Conservation (phyloP, 345 rosid species). For the Noccaea bulbosa region DNA sequence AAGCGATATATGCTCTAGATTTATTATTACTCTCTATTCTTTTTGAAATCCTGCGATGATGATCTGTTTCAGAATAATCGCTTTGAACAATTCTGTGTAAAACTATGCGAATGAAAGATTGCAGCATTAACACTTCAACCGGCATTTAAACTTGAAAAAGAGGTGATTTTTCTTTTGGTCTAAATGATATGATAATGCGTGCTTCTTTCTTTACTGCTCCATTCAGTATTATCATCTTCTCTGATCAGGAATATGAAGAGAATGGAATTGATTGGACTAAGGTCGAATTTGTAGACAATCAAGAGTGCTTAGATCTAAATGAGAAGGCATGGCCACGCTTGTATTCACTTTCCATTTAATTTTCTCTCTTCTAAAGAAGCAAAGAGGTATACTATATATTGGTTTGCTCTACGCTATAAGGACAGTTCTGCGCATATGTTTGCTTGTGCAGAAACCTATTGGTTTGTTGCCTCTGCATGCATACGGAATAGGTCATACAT, state of each 20-base stretch:
- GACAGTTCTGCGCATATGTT: constrained; percentile 15
- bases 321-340: constrained; percentile 67
- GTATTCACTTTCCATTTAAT: neutral
- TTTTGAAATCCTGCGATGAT: constrained; percentile 13
- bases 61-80: constrained; percentile 72
- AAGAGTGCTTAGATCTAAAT: constrained; percentile 86
- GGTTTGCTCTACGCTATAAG: constrained; percentile 4
- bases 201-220: neutral
- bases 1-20: constrained; percentile 15
- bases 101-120: constrained; percentile 98
- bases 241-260: constrained; percentile 77
- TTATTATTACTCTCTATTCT: constrained; percentile 13
- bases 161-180: constrained; percentile 52
- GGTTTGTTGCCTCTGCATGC: constrained; percentile 83
- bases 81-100: constrained; percentile 94
- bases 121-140: constrained; percentile 93
- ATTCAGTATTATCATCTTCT: constrained; percentile 12
- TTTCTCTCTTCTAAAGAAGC: constrained; percentile 15
- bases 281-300: constrained; percentile 88
- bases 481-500: no score
- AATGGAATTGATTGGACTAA: constrained; percentile 94
- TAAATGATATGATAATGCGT: neutral
- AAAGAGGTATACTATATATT: no score
- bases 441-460: constrained; percentile 72
- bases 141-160: constrained; percentile 93